Evolutionary conservation across 495 filamentous ascomycete genomes (phyloP).

Genomic region (Trichoderma orchidacearum): DNA sequence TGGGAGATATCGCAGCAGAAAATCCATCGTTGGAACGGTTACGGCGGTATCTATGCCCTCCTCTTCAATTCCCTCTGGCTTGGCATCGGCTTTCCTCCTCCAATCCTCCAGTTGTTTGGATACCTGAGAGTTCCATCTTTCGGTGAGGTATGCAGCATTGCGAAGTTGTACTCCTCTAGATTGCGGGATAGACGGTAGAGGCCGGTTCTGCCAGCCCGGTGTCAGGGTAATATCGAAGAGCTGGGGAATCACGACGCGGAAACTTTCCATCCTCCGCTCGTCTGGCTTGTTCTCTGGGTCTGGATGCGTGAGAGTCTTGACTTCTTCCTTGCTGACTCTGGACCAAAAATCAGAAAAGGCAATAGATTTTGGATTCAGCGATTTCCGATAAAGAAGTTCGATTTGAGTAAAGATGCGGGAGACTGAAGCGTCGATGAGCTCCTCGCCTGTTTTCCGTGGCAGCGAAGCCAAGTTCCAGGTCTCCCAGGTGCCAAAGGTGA

Average conservation of each 20-base stretch:
- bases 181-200: constrained; percentile 10
- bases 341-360: constrained; percentile 11
- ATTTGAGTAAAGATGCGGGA: constrained; percentile 22
- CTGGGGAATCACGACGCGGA: constrained; percentile 27
- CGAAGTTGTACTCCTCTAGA: constrained; percentile 19
- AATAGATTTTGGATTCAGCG: constrained; percentile 12
- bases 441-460: constrained; percentile 16
- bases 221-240: constrained; percentile 30
- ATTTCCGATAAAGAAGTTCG: constrained; percentile 25
- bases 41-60: constrained; percentile 5
- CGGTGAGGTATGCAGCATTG: constrained; percentile 19
- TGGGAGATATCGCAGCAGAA: not conserved
- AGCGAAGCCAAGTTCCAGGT: constrained; percentile 29
- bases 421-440: constrained; percentile 14
- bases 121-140: constrained; percentile 18
- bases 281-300: not conserved
- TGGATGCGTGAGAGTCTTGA: not conserved
- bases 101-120: constrained; percentile 12
- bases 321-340: not conserved
- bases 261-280: constrained; percentile 5
- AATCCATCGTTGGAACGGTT: not conserved
- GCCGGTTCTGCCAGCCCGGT: constrained; percentile 24
- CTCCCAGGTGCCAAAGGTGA: constrained; percentile 34
- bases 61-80: constrained; percentile 7
- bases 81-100: constrained; percentile 7